Evolutionary conservation across 2,329 filamentous ascomycete species (phyloP).

Genomic region (Amylocarpus encephaloides): DNA sequence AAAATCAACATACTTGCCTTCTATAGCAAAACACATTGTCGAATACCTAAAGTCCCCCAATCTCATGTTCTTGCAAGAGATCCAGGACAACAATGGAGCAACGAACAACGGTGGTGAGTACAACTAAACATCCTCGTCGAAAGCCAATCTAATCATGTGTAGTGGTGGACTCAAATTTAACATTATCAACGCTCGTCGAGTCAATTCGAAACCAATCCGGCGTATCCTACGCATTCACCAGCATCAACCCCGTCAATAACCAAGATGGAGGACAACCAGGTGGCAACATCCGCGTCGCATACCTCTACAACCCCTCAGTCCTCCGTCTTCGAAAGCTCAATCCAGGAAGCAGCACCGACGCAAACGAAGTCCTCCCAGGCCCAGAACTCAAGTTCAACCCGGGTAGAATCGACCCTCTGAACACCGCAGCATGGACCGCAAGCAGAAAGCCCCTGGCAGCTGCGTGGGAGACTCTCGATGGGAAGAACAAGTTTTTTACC

Average conservation of each 20-base stretch:
- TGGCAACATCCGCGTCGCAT: slow-evolving; percentile 66
- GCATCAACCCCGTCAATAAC: slow-evolving; percentile 53
- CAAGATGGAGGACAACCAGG: slow-evolving; percentile 61
- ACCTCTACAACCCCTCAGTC: slow-evolving; percentile 58
- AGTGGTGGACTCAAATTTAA: slow-evolving; percentile 49
- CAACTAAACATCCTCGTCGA: neutral
- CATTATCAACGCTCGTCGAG: slow-evolving; percentile 48
- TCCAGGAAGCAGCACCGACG: slow-evolving; percentile 47
- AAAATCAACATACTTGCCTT: slow-evolving; percentile 46
- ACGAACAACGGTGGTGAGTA: slow-evolving; percentile 49
- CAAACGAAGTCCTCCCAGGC: slow-evolving; percentile 50
- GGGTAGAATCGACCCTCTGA: slow-evolving; percentile 57
- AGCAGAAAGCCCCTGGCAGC: slow-evolving; percentile 64
- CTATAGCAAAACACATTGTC: slow-evolving; percentile 59
- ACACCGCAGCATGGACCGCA: slow-evolving; percentile 48
- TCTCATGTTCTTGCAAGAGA: slow-evolving; percentile 62
- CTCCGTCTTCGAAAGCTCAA: slow-evolving; percentile 54
- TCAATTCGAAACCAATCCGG: slow-evolving; percentile 47
- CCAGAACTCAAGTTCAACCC: slow-evolving; percentile 62
- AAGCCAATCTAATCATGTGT: neutral
- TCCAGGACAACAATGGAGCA: slow-evolving; percentile 60
- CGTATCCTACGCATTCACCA: slow-evolving; percentile 50
- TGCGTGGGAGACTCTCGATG: slow-evolving; percentile 54
- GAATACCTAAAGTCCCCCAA: slow-evolving; percentile 57
- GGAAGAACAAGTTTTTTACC: slow-evolving; percentile 57